Percentiles rank a stretch among this genome's conserved stretches.
phyloP scores from a whole-genome alignment of 2,329 filamentous ascomycete genomes.

The Fusarium compactum region DNA sequence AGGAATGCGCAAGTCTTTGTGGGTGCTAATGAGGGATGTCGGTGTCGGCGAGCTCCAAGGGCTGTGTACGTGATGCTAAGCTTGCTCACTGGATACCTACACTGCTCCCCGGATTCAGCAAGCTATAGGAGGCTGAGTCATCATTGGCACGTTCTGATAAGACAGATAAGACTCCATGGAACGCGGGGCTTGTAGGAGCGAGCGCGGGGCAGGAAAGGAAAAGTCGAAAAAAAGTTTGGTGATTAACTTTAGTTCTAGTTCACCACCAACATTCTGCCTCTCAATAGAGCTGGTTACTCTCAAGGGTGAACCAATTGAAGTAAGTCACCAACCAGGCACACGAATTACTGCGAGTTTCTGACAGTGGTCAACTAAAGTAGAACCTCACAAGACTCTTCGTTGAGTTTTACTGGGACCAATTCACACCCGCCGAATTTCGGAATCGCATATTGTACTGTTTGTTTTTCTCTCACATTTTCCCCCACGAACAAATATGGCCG shows the following conservation, averaged over 20 bases:
- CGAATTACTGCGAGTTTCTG: background rate
- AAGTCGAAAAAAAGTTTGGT: conserved; percentile 36
- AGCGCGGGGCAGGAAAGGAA: conserved; percentile 30
- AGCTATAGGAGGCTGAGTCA: conserved; percentile 24
- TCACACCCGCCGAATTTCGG: conserved; percentile 32
- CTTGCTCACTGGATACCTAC: conserved; percentile 14
- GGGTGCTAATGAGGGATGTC: background rate
- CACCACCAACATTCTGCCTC: conserved; percentile 30
- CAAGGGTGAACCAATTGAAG: conserved; percentile 36
- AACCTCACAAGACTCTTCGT: conserved; percentile 12
- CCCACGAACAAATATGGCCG: conserved; percentile 45
- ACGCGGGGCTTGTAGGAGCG: conserved; percentile 26
- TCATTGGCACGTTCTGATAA: conserved; percentile 16
- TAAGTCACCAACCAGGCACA: background rate
- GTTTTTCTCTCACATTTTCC: conserved; percentile 17
- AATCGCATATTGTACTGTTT: conserved; percentile 29
- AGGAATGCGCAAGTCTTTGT: background rate
- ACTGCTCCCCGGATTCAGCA: conserved; percentile 1
- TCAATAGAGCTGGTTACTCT: conserved; percentile 41
- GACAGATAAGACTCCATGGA: conserved; percentile 4
- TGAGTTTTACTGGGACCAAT: conserved; percentile 20
- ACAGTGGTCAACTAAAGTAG: conserved; percentile 9
- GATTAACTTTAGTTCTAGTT: conserved; percentile 19
- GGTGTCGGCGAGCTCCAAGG: conserved; percentile 19
- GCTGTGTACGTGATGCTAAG: conserved; percentile 16